Percentiles rank a stretch among this genome's conserved stretches.
phyloP scores from a whole-genome alignment of 805 yeast species.

The Candida xyloterini region DNA sequence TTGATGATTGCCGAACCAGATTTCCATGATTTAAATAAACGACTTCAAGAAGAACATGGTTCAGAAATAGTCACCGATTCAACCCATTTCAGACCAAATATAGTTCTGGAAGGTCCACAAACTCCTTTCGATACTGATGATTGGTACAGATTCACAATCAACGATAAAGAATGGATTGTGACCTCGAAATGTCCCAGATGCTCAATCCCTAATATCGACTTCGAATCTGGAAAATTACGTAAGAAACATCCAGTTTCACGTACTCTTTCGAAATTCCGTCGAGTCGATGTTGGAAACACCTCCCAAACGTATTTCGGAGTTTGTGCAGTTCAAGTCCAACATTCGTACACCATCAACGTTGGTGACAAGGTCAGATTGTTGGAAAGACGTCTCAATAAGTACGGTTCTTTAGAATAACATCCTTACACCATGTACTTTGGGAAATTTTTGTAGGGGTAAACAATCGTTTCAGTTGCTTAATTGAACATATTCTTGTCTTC shows the following conservation, averaged over 20 bases:
- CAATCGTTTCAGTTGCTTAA: constrained; percentile 14
- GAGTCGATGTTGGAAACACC: constrained; percentile 21
- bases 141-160: constrained; percentile 23
- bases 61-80: constrained; percentile 7
- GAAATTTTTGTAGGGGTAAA: constrained; percentile 11
- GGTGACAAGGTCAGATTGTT: constrained; percentile 21
- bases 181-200: constrained; percentile 31
- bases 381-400: constrained; percentile 20
- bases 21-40: constrained; percentile 16
- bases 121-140: constrained; percentile 23
- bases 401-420: constrained; percentile 10
- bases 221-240: constrained; percentile 18
- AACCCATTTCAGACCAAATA: constrained; percentile 25
- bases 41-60: constrained; percentile 4
- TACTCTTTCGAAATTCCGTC: constrained; percentile 20
- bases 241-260: constrained; percentile 19
- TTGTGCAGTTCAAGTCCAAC: constrained; percentile 24
- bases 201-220: constrained; percentile 25
- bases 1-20: constrained; percentile 23
- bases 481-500: constrained; percentile 2
- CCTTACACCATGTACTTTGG: constrained; percentile 16
- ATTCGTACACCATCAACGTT: constrained; percentile 17
- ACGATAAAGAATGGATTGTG: constrained; percentile 20
- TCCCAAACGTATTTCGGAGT: constrained; percentile 22
- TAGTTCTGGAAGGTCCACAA: constrained; percentile 16